Conservation (phyloP, 2,329 filamentous ascomycete species). For the Ceratocystiopsis minuta region DNA sequence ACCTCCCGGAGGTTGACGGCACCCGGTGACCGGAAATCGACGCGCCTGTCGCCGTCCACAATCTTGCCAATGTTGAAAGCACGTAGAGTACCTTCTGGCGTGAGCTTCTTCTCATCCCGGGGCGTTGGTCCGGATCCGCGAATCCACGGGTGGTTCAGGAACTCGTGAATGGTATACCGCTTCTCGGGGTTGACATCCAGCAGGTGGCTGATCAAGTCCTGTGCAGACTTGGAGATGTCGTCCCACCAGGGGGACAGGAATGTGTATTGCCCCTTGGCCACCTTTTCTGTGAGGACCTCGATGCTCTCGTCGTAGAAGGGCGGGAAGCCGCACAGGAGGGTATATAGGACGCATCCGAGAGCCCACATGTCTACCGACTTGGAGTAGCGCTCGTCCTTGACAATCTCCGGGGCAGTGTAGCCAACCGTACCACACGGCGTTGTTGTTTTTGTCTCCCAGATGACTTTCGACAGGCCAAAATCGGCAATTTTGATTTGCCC, state of each 20-base stretch:
- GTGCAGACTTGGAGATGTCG: conserved; percentile 85
- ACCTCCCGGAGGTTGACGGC: conserved; percentile 92
- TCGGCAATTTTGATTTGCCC: conserved; percentile 94
- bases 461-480: conserved; percentile 91
- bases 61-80: conserved; percentile 39
- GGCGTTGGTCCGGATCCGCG: conserved; percentile 42
- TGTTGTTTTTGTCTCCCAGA: conserved; percentile 97
- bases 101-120: conserved; percentile 37
- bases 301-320: conserved; percentile 99
- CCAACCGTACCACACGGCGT: conserved; percentile 97
- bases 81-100: conserved; percentile 26
- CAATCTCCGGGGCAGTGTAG: conserved; percentile 95
- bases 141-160: conserved; percentile 91
- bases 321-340: conserved; percentile 88
- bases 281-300: conserved; percentile 90
- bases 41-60: conserved; percentile 44
- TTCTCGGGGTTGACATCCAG: conserved; percentile 90
- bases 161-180: conserved; percentile 83
- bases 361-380: conserved; percentile 99
- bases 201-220: conserved; percentile 85
- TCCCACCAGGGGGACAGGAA: conserved; percentile 99
- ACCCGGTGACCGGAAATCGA: conserved; percentile 89
- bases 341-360: conserved; percentile 89
- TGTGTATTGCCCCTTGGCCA: conserved; percentile 88
- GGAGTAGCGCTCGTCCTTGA: conserved; percentile 96